Evolutionary conservation across 2,329 filamentous ascomycete species (phyloP).

Genomic region (Neonectria hederae): DNA sequence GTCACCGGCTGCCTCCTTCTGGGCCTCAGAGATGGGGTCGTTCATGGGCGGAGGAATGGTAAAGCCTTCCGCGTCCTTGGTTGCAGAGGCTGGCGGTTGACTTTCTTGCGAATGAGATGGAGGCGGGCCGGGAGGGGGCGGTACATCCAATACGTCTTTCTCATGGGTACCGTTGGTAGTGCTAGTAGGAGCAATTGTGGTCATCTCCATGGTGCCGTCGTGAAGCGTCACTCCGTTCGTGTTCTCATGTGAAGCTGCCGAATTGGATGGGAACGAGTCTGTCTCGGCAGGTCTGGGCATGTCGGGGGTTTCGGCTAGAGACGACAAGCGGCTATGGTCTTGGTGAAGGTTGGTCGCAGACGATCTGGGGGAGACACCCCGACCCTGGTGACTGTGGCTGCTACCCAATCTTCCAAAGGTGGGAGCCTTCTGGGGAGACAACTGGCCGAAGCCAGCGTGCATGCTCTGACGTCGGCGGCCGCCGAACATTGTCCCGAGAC

Average conservation of each 20-base stretch:
- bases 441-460: slow-evolving; percentile 67
- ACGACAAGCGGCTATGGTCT: slow-evolving; percentile 60
- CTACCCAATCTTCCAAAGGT: slow-evolving; percentile 72
- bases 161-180: slow-evolving; percentile 59
- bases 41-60: slow-evolving; percentile 73
- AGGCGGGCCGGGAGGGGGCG: slow-evolving; percentile 62
- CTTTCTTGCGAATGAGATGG: slow-evolving; percentile 53
- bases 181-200: slow-evolving; percentile 43
- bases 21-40: slow-evolving; percentile 75
- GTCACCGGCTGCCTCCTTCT: slow-evolving; percentile 68
- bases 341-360: slow-evolving; percentile 69
- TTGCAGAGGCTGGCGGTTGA: slow-evolving; percentile 49
- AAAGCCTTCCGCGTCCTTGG: slow-evolving; percentile 80
- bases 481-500: slow-evolving; percentile 74
- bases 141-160: slow-evolving; percentile 60
- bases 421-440: slow-evolving; percentile 62
- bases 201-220: slow-evolving; percentile 44
- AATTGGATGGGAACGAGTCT: slow-evolving; percentile 39
- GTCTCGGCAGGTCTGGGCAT: slow-evolving; percentile 42
- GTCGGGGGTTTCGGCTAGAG: slow-evolving; percentile 66
- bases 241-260: slow-evolving; percentile 50
- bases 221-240: slow-evolving; percentile 55
- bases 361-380: slow-evolving; percentile 62
- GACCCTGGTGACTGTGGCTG: slow-evolving; percentile 63
- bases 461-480: slow-evolving; percentile 73